Percentiles rank a stretch among this genome's conserved stretches.
phyloP scores from a whole-genome alignment of 2,329 filamentous ascomycete genomes.

The Sclerotinia spermophila region DNA sequence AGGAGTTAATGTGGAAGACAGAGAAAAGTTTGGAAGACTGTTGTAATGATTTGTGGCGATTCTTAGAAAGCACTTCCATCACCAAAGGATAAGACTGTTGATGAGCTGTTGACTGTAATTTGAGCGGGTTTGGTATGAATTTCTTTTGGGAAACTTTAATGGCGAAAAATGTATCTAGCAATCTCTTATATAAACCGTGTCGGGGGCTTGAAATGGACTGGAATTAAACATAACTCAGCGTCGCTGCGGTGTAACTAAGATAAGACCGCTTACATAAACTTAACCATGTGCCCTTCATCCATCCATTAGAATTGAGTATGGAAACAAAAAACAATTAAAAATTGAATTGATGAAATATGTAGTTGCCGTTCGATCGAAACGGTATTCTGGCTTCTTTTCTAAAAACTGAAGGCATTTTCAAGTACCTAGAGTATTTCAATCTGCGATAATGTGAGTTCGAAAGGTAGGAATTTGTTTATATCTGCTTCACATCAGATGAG shows the following conservation, averaged over 20 bases:
- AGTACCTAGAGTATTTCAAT: not conserved
- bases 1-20: slow-evolving; percentile 44
- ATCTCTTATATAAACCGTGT: not conserved
- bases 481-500: not conserved
- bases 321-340: not conserved
- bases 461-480: not conserved
- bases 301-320: no score
- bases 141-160: not conserved
- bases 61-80: slow-evolving; percentile 22
- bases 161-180: not conserved
- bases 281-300: not conserved
- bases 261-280: slow-evolving; percentile 10
- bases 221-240: not conserved
- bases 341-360: not conserved
- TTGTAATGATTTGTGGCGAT: slow-evolving; percentile 30
- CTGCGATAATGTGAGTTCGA: not conserved
- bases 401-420: not conserved
- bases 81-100: not conserved
- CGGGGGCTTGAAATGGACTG: not conserved
- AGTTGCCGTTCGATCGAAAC: no score
- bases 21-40: slow-evolving; percentile 31
- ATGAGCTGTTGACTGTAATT: not conserved
- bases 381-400: not conserved
- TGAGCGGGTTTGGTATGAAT: not conserved
- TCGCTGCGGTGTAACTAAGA: not conserved